These are phyloP conservation scores for Notholithocarpus densiflorus DNA, from an alignment of 306 rosid species.

Conservation along the genomic window DNA sequence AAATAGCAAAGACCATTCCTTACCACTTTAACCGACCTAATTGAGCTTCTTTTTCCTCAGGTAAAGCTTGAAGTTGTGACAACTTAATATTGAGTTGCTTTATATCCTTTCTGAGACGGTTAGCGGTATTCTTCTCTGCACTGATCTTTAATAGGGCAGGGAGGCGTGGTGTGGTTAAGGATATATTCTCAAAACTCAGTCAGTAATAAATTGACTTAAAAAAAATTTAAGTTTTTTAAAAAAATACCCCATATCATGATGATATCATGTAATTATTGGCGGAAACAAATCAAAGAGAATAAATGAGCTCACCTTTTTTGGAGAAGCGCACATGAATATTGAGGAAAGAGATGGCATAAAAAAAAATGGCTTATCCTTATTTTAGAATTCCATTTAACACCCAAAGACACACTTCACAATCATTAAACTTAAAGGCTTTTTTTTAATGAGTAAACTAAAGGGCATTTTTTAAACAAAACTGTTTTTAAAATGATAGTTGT, in stretches of 20 bases:
- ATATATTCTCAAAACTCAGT: conserved; percentile 13
- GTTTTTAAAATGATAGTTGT: not conserved
- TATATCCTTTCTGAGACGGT: conserved; percentile 70
- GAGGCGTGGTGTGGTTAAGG: conserved; percentile 74
- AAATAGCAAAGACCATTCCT: conserved; percentile 5
- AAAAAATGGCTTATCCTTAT: not conserved
- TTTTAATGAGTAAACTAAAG: not conserved
- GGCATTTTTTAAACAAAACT: not conserved
- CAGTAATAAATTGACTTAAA: not conserved
- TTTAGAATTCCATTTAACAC: not conserved
- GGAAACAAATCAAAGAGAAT: not conserved
- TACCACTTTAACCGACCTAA: conserved; percentile 69
- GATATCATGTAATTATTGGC: not conserved
- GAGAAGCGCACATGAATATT: not conserved
- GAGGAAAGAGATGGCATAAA: not conserved
- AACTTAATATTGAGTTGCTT: conserved; percentile 62
- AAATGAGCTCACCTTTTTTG: not conserved
- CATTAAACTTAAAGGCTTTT: not conserved
- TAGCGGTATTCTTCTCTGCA: conserved; percentile 67
- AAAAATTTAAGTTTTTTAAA: too few species aligned
- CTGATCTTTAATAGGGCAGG: conserved; percentile 84
- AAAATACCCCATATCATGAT: not conserved
- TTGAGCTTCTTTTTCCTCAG: conserved; percentile 74
- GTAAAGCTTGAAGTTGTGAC: conserved; percentile 76
- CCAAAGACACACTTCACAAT: not conserved